phyloP scores from a whole-genome alignment of 495 filamentous ascomycete genomes.

The Alectoria sarmentosa region DNA sequence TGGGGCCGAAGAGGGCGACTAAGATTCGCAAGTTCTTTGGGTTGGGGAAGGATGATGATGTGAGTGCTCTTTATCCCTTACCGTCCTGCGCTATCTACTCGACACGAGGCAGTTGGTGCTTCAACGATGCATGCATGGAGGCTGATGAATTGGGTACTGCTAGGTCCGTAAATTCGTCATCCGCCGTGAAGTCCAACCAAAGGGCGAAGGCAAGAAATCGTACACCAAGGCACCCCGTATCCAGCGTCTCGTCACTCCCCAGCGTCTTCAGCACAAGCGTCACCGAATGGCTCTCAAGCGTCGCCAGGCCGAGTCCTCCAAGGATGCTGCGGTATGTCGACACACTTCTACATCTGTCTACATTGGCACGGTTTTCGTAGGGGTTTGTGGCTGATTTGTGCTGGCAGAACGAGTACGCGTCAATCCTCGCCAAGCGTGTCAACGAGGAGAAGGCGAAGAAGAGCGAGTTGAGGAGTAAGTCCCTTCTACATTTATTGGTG shows the following conservation, averaged over 20 bases:
- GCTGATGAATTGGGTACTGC: not conserved
- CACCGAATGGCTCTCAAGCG: constrained; percentile 96
- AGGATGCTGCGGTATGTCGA: constrained; percentile 84
- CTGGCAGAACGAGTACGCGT: constrained; percentile 78
- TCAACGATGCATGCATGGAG: too few relatives aligned
- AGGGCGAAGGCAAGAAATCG: constrained; percentile 89
- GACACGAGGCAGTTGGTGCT: too few relatives aligned
- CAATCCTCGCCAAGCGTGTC: constrained; percentile 91
- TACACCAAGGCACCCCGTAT: constrained; percentile 99
- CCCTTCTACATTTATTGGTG: not conserved
- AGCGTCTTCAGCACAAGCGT: constrained; percentile 99
- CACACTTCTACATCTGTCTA: not conserved
- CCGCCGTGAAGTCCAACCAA: constrained; percentile 90
- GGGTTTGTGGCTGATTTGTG: not conserved
- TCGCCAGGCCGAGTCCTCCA: constrained; percentile 84
- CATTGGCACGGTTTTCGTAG: not conserved
- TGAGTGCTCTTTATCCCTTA: too few relatives aligned
- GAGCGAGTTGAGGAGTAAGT: constrained; percentile 68
- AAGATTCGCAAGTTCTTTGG: constrained; percentile 99
- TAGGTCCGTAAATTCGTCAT: constrained; percentile 98
- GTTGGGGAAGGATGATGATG: constrained; percentile 99
- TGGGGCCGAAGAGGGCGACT: constrained; percentile 97
- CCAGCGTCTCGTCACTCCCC: constrained; percentile 97
- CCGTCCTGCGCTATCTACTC: too few relatives aligned
- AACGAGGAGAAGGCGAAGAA: constrained; percentile 87